Evolutionary conservation across 1,139 yeast species (phyloP), one percentile per base, ranked within the genome.

Genomic region (Suhomyces terraborum): DNA sequence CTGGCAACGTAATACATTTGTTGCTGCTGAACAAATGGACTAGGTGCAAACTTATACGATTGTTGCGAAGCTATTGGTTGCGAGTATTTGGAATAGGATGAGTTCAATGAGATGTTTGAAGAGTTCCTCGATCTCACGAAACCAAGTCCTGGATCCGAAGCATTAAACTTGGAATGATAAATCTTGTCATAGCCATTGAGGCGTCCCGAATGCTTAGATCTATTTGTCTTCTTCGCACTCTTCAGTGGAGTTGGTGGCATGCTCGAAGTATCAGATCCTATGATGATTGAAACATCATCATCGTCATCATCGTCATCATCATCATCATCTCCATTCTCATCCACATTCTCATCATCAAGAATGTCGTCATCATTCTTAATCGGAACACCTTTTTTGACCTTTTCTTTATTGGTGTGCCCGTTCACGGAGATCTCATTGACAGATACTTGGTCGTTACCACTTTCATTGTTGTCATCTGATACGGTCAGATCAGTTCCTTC

Each of bases 271-370:
- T 68, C 73, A 4, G 74, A 61, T 21, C 67, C 71, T 46, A 72
- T 69, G 31, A 73, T 67, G 22, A 73, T 70, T 6, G 75, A 69
- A 9, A 69, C 66, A 35, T 69, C 75, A 34, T 71, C 75, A 22
- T 70, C 75, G 12, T 64, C 69, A 22, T 67, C 73, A 8, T 59
- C 69, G 6, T 61, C 69, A 3, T 59, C 63, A 2, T 58, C 65
- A 2, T 53, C 66, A 1, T 55, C 65, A 9, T 56, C 62, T 2
- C 55, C 61, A 6, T 51, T 59, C 5, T 50, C 56, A 9, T 44
- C 55, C 5, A 42, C 53, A 19, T 41, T 52, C 14, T 46, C 54
- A 12, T 40, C 49, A 9, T 42, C 45, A 10, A 36, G 49, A 19
- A 45, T 48, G 13, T 46, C 46, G 7, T 28, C 34, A 16, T 41